Evolutionary conservation across 2,329 filamentous ascomycete species (phyloP), one percentile per base, ranked within the genome.

Genomic region (Penicillium palitans): DNA sequence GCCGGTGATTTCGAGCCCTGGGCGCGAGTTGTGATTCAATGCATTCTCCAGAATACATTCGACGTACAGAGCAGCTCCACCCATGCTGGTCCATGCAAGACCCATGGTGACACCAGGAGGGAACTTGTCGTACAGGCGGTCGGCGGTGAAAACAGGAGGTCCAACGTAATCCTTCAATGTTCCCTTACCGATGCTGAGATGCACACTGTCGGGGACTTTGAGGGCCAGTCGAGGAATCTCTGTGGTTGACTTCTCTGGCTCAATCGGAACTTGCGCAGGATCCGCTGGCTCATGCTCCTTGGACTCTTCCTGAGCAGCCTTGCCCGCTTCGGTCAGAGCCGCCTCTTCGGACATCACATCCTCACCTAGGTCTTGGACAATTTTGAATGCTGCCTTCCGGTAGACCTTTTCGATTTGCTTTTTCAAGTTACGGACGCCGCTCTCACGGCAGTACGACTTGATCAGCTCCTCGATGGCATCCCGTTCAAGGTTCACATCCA

Each of bases 341-440:
- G 91, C 86, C 24, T 90, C 87, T 72, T 97, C 93, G 3, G 90
- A 84, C 2, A 96, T 78, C 1, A 83, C 90, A 6, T 91, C 88
- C 70, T 97, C 93, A 50, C 93, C 93, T 15, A 98, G 83, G 62
- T 98, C 93, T 73, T 93, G 90, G 13, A 99, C 93, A 66, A 99
- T 99, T 79, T 97, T 98, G 61, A 99, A 82, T 0, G 95, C 96
- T 15, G 93, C 92, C 78, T 99, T 99, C 58, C 95, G 88, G 78
- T 97, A 99, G 3, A 99, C 91, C 80, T 99, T 99, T 76, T 99
- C 95, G 61, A 99, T 99, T 75, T 98, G 93, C 81, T 99, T 98
- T 84, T 99, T 99, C 61, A 99, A 80, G 72, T 99, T 99, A 65
- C 95, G 89, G 9, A 99, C 96, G 68, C 95, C 95, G 44, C 92